These are phyloP conservation scores for Botryosphaeria dothidea DNA, from an alignment of 2,329 filamentous ascomycete genomes.

Conservation along the genomic window DNA sequence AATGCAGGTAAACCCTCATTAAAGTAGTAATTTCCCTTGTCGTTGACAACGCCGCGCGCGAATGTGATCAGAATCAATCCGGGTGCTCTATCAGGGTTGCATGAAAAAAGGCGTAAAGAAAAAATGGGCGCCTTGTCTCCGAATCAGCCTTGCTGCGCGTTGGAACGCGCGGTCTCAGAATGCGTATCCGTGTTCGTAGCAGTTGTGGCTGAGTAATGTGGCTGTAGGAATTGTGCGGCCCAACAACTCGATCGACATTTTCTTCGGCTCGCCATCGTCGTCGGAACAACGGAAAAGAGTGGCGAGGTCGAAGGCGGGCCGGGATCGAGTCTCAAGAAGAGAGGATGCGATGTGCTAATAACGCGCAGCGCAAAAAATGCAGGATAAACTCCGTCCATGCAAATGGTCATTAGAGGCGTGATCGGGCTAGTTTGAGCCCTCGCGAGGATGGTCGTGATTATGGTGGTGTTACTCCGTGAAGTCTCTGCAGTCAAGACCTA, in stretches of 20 bases:
- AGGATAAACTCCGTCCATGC: conserved; percentile 20
- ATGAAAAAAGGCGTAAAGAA: conserved; percentile 5
- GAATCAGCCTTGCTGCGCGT: not conserved
- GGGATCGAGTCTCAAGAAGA: not conserved
- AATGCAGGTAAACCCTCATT: conserved; percentile 14
- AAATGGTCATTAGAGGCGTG: conserved; percentile 19
- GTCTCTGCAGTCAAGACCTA: not conserved
- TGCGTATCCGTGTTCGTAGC: not conserved
- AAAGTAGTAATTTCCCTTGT: conserved; percentile 8
- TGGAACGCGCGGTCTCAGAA: not conserved
- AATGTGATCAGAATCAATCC: conserved; percentile 3
- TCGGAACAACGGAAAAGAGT: not conserved
- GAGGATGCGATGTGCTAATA: conserved; percentile 4
- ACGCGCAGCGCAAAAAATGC: conserved; percentile 9
- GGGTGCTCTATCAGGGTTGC: conserved; percentile 8
- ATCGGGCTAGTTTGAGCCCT: conserved; percentile 1
- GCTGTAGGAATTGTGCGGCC: not conserved
- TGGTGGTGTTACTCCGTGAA: not conserved
- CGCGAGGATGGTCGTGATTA: conserved; percentile 9
- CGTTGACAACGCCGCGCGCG: not conserved
- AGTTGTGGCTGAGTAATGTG: conserved; percentile 2
- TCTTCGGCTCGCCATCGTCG: not conserved
- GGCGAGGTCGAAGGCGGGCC: not conserved
- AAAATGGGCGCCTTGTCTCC: not conserved
- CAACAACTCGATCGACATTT: not conserved